These are phyloP conservation scores for Pichia heedii DNA, from an alignment of 805 yeast genomes.

Conservation along the genomic window DNA sequence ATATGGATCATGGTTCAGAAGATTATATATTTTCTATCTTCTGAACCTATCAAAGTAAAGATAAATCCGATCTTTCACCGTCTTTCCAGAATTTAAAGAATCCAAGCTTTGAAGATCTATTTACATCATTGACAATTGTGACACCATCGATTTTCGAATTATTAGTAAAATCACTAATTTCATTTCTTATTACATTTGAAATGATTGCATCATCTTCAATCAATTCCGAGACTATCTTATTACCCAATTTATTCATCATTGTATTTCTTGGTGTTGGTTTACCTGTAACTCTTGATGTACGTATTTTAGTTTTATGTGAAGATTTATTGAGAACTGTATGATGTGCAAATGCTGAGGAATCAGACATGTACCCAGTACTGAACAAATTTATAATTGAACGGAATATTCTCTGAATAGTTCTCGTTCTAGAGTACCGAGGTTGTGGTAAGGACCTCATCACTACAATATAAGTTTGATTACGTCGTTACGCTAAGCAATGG, in stretches of 20 bases:
- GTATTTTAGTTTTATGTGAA: constrained; percentile 21
- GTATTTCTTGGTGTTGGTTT: constrained; percentile 24
- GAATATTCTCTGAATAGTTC: constrained; percentile 26
- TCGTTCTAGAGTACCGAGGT: constrained; percentile 27
- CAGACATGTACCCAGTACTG: constrained; percentile 28
- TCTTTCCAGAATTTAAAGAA: constrained; percentile 5
- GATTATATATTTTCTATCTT: no score
- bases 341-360: constrained; percentile 24
- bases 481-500: no score
- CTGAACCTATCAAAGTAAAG: no score
- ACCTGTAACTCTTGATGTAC: constrained; percentile 25
- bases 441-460: constrained; percentile 30
- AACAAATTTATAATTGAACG: constrained; percentile 24
- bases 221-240: constrained; percentile 18
- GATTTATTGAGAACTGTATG: constrained; percentile 16
- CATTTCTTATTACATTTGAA: constrained; percentile 9
- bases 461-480: no score
- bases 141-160: neutral
- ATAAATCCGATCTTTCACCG: constrained; percentile 2
- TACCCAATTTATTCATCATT: constrained; percentile 16
- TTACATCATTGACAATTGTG: constrained; percentile 5
- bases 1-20: no score
- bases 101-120: neutral
- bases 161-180: neutral
- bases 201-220: constrained; percentile 13